Percentiles rank a stretch among this genome's conserved stretches.
Conservation (phyloP, 1,139 yeast genomes). For the Blastobotrys apis region DNA sequence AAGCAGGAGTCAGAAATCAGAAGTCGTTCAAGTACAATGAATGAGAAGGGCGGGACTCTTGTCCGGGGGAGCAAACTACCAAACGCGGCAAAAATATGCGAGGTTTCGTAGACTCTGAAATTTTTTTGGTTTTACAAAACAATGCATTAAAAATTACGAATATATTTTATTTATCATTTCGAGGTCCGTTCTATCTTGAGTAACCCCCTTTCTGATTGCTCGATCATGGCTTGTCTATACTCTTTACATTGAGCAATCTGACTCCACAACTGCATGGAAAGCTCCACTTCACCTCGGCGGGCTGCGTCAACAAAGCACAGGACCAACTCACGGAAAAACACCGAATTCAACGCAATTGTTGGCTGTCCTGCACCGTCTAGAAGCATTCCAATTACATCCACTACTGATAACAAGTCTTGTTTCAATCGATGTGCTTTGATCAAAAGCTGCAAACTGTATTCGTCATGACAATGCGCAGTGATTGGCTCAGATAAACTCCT, state of each 20-base stretch:
- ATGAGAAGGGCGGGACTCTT: too few species aligned
- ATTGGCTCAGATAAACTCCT: conserved; percentile 18
- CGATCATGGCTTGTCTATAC: conserved; percentile 13
- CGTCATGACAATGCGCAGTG: conserved; percentile 21
- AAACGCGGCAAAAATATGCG: background rate
- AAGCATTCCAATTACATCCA: conserved; percentile 14
- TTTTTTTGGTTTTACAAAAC: background rate
- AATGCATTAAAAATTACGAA: conserved; percentile 2
- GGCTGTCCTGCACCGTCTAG: conserved; percentile 16
- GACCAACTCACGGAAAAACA: conserved; percentile 20
- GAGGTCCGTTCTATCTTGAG: conserved; percentile 4
- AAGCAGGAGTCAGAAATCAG: too few species aligned
- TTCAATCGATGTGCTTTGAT: conserved; percentile 17
- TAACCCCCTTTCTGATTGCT: conserved; percentile 15
- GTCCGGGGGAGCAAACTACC: background rate
- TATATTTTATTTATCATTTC: background rate
- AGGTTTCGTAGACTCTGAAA: too few species aligned
- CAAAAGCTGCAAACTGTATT: conserved; percentile 20
- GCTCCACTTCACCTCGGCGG: background rate
- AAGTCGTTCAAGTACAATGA: too few species aligned
- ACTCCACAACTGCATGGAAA: conserved; percentile 12
- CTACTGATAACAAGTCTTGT: conserved; percentile 14
- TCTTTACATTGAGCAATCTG: conserved; percentile 14
- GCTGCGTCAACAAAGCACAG: conserved; percentile 10
- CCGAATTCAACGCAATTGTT: conserved; percentile 16